These are phyloP conservation scores for Pedinophyceae sp. DNA, from an alignment of 139 green algal species.

Conservation along the genomic window DNA sequence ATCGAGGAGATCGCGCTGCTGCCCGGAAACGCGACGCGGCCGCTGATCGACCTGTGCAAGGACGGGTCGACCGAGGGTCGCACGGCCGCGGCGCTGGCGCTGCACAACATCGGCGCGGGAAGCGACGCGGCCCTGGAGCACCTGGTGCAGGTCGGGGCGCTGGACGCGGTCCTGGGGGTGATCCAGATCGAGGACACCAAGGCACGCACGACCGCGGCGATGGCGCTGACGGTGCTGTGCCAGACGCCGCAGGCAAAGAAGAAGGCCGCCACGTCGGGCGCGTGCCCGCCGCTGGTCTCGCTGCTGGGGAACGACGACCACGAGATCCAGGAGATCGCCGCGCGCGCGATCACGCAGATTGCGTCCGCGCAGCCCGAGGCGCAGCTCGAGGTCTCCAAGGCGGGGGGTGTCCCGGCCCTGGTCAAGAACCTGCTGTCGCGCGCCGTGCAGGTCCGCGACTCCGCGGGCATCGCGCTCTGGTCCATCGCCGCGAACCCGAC, in stretches of 20 bases:
- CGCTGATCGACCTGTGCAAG: background rate
- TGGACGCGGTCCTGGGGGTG: background rate
- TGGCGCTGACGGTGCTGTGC: background rate
- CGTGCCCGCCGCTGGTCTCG: background rate
- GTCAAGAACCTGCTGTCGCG: background rate
- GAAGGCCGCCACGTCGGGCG: too few species aligned
- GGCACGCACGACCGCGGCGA: too few species aligned
- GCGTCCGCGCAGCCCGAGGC: background rate
- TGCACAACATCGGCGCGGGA: background rate
- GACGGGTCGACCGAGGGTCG: too few species aligned
- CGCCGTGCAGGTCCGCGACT: background rate
- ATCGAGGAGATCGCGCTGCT: background rate
- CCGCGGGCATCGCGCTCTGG: background rate
- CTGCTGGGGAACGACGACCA: too few species aligned
- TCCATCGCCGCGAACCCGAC: background rate
- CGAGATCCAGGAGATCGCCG: background rate
- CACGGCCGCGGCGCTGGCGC: background rate
- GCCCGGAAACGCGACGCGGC: too few species aligned
- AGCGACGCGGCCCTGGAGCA: background rate
- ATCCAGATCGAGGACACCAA: too few species aligned
- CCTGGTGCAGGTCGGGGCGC: background rate
- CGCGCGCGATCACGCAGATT: background rate
- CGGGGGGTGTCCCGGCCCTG: background rate
- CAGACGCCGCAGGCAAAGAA: background rate
- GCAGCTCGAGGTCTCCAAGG: background rate